Percentiles rank a stretch among this genome's conserved stretches.
Conservation (phyloP, 129 eudicot genomes). For the Sambucus nigra region DNA sequence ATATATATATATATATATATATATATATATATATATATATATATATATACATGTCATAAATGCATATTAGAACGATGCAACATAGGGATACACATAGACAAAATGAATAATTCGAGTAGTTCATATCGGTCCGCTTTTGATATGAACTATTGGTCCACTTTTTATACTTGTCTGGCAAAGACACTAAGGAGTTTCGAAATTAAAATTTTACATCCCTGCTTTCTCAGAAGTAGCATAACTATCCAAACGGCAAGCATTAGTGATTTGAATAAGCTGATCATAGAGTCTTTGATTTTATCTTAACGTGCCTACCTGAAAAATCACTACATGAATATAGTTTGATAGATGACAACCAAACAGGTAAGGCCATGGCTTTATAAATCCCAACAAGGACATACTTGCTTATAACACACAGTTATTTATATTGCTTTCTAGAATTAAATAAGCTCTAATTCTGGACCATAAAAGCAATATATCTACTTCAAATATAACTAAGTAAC, state of each 20-base stretch:
- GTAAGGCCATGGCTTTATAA: background rate
- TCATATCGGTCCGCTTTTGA: too few species aligned
- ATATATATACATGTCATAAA: too few species aligned
- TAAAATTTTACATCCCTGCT: conserved; percentile 62
- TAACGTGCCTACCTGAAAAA: conserved; percentile 60
- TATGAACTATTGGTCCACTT: too few species aligned
- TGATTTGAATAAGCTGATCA: conserved; percentile 76
- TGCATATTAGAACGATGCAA: too few species aligned
- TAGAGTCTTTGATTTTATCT: conserved; percentile 83
- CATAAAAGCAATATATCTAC: background rate
- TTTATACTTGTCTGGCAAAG: background rate
- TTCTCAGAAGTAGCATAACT: conserved; percentile 76
- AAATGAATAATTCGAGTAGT: too few species aligned
- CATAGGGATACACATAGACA: too few species aligned
- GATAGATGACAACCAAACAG: background rate
- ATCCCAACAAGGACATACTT: background rate
- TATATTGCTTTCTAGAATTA: background rate
- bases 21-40: too few species aligned
- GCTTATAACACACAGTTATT: background rate
- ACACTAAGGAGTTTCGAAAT: background rate
- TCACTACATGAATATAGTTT: conserved; percentile 7
- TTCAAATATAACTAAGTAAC: background rate
- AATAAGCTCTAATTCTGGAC: background rate
- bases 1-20: too few species aligned
- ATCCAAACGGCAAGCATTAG: conserved; percentile 76